Conservation (phyloP, 1,139 yeast genomes). For the Magnusiomyces paraingens region DNA sequence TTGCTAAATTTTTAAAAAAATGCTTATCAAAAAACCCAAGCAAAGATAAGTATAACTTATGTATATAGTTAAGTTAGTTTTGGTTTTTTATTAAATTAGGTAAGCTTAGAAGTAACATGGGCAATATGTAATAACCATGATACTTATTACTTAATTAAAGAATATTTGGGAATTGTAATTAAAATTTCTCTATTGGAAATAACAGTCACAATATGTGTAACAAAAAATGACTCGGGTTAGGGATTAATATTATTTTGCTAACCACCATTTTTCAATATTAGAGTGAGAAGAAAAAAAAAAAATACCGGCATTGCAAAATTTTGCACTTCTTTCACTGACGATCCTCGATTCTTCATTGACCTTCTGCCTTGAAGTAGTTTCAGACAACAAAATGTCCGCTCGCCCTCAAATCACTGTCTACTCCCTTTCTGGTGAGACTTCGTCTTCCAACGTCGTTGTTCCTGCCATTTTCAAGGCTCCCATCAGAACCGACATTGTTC, state of each 20-base stretch:
- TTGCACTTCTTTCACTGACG: conserved; percentile 3
- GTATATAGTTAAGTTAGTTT: too few species aligned
- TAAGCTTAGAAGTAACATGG: too few species aligned
- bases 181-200: conserved; percentile 1
- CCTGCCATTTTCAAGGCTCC: conserved; percentile 99
- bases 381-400: conserved; percentile 47
- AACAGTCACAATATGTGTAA: conserved; percentile 5
- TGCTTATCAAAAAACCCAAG: too few species aligned
- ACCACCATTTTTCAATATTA: too few species aligned
- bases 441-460: conserved; percentile 79
- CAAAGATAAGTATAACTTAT: too few species aligned
- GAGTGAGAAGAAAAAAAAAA: conserved; percentile 1
- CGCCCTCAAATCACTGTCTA: conserved; percentile 98
- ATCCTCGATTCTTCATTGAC: conserved; percentile 8
- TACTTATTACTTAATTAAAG: too few species aligned
- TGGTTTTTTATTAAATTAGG: too few species aligned
- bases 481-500: conserved; percentile 99
- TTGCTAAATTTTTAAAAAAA: too few species aligned
- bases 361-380: conserved; percentile 3
- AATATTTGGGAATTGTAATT: not conserved
- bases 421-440: conserved; percentile 80
- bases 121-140: too few species aligned
- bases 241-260: too few species aligned
- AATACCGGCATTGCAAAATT: not conserved
- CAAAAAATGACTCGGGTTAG: not conserved